Evolutionary conservation across 352 stramenopile genomes (phyloP), one percentile per base, ranked within the genome.

Genomic region (Globisporangium irregulare): DNA sequence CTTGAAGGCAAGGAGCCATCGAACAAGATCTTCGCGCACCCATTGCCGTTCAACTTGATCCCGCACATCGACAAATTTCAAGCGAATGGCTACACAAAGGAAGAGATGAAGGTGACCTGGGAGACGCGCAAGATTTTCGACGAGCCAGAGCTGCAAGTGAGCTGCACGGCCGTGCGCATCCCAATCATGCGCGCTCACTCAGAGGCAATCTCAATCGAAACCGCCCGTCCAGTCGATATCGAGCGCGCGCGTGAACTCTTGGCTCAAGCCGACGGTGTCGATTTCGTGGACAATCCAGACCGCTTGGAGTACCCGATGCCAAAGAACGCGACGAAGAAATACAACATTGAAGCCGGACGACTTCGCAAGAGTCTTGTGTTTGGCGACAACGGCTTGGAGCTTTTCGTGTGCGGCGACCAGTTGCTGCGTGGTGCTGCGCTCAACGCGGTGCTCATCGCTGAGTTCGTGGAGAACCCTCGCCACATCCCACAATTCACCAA

Each of bases 1-100:
- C 69, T 97, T 41, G 84, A 67, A 7, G 90, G 93, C 66, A 79
- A 98, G 71, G 68, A 78, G 3, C 73, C 88, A 27, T 74, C 84
- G 43, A 90, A 98, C 78, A 96, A 97, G 72, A 84, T 99, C 9
- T 99, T 99, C 81, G 93, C 95, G 41, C 95, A 99, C 83, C 96
- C 97, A 57, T 76, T 99, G 60, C 93, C 97, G 18, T 99, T 99
- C 81, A 99, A 99, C 83, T 89, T 99, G 24, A 99, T 99, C 77
- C 97, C 97, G 50, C 97, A 99, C 78, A 99, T 99, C 79, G 97
- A 99, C 80, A 98, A 98, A 76, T 99, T 99, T 75, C 97, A 99
- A 81, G 88, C 97, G 10, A 99, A 99, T 75, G 92, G 95, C 66
- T 99, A 98, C 84, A 99, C 97, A 41, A 99, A 99, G 84, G 97